Percentiles rank a stretch among this genome's conserved stretches.
These are phyloP conservation scores for Hibiscus mutabilis DNA, from an alignment of 345 rosid genomes.

Conservation along the genomic window DNA sequence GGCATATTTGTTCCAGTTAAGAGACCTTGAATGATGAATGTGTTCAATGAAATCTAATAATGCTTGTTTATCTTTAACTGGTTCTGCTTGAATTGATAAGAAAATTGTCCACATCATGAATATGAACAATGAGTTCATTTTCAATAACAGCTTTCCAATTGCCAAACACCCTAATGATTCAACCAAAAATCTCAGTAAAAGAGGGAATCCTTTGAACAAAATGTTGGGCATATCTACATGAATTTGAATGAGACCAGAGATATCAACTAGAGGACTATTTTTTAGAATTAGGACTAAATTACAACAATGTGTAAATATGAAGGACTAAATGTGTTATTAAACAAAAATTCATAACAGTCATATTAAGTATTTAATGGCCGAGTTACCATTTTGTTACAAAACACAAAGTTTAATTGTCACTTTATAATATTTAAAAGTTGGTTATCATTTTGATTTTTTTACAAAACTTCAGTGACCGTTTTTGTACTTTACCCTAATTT, in stretches of 20 bases:
- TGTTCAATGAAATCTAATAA: conserved; percentile 59
- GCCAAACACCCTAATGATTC: not conserved
- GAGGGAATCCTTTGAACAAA: conserved; percentile 15
- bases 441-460: too few species aligned
- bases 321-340: too few species aligned
- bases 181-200: not conserved
- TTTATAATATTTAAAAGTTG: too few species aligned
- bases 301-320: too few species aligned
- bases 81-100: conserved; percentile 30
- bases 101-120: conserved; percentile 32
- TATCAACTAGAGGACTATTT: too few species aligned
- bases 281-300: too few species aligned
- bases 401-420: too few species aligned
- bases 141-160: conserved; percentile 17
- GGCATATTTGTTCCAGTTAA: conserved; percentile 60
- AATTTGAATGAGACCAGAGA: not conserved
- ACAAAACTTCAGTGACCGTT: too few species aligned
- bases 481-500: too few species aligned
- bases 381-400: too few species aligned
- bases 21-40: conserved; percentile 45
- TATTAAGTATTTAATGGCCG: too few species aligned
- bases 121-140: conserved; percentile 24
- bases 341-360: too few species aligned
- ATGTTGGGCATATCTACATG: conserved; percentile 16
- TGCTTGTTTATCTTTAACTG: conserved; percentile 62